Conservation (phyloP, 2,329 filamentous ascomycete genomes). For the Coniochaeta sp. region DNA sequence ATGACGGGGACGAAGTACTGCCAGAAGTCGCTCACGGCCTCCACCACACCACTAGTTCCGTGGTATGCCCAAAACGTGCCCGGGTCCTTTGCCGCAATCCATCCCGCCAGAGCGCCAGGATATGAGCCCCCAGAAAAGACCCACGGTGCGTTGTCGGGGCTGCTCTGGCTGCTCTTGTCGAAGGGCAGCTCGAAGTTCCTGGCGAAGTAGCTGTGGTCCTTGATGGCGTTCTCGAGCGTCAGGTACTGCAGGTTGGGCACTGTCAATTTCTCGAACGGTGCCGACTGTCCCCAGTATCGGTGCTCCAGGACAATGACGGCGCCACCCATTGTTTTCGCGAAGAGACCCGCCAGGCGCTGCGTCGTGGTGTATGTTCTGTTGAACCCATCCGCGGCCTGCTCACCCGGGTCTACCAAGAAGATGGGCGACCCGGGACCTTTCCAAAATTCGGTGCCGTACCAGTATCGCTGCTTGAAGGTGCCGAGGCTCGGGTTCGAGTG, state of each 20-base stretch:
- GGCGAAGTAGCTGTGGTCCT: conserved; percentile 28
- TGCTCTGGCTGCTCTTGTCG: conserved; percentile 32
- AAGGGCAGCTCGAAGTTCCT: conserved; percentile 40
- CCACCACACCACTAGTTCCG: conserved; percentile 42
- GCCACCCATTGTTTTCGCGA: conserved; percentile 39
- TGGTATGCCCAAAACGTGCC: conserved; percentile 50
- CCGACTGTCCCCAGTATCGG: conserved; percentile 29
- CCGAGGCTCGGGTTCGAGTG: conserved; percentile 24
- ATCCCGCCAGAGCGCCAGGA: conserved; percentile 42
- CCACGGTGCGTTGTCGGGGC: conserved; percentile 42
- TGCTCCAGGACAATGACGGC: conserved; percentile 30
- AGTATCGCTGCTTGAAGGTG: conserved; percentile 28
- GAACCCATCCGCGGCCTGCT: conserved; percentile 21
- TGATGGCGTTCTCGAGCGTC: conserved; percentile 28
- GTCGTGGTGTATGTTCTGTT: conserved; percentile 11
- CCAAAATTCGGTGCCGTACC: conserved; percentile 27
- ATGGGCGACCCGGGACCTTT: conserved; percentile 25
- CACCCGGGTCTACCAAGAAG: conserved; percentile 28
- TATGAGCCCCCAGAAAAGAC: conserved; percentile 45
- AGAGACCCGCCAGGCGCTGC: conserved; percentile 25
- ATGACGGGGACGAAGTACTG: conserved; percentile 45
- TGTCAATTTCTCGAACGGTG: conserved; percentile 23
- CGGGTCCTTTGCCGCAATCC: conserved; percentile 39
- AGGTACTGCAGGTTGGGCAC: conserved; percentile 25
- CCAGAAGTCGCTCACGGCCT: conserved; percentile 42